Evolutionary conservation across 176 grass and related monocot species (phyloP).

Genomic region (Phragmites australis): DNA sequence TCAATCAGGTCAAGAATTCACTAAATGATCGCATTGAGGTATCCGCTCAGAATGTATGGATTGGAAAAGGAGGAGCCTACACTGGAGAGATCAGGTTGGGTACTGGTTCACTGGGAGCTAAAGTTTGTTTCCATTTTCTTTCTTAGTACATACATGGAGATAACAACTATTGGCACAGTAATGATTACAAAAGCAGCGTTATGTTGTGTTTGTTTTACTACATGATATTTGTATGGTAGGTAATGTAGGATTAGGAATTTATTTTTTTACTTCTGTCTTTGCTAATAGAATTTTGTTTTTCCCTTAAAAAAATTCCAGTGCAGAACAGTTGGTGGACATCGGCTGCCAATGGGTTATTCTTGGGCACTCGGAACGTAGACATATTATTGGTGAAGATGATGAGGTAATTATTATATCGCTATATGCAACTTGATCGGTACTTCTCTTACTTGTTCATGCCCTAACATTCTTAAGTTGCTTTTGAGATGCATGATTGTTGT

Average conservation of each 20-base stretch:
- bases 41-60: conserved; percentile 89
- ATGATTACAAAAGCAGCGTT: background rate
- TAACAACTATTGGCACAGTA: background rate
- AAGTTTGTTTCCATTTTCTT: background rate
- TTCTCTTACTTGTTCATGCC: background rate
- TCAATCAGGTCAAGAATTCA: conserved; percentile 84
- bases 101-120: background rate
- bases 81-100: conserved; percentile 95
- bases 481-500: conserved; percentile 1
- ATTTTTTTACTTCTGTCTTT: conserved; percentile 6
- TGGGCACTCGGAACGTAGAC: conserved; percentile 86
- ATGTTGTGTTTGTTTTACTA: background rate
- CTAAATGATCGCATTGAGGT: conserved; percentile 74
- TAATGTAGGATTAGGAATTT: conserved; percentile 1
- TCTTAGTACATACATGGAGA: background rate
- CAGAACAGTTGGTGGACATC: conserved; percentile 89
- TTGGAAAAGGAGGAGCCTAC: conserved; percentile 91
- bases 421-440: conserved; percentile 3
- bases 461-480: background rate
- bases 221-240: background rate
- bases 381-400: conserved; percentile 92
- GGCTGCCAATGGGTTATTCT: conserved; percentile 97
- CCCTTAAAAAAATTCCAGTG: conserved; percentile 46
- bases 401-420: conserved; percentile 43
- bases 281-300: conserved; percentile 24